Conservation (phyloP, 495 filamentous ascomycete species). For the Achaetomiella virescens region DNA sequence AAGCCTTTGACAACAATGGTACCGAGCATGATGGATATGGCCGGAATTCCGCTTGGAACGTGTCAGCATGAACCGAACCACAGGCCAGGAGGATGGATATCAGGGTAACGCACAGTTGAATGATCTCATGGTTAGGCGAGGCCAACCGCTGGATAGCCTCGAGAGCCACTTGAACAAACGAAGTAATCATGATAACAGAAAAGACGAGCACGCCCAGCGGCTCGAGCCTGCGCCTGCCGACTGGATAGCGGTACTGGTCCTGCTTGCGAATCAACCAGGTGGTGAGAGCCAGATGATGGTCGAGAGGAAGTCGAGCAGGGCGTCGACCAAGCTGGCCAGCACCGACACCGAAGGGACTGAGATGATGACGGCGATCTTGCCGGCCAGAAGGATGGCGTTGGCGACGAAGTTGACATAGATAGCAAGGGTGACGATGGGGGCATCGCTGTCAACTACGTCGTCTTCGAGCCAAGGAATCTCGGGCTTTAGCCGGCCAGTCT, state of each 20-base stretch:
- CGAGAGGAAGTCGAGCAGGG: constrained; percentile 76
- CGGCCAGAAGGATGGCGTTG: constrained; percentile 67
- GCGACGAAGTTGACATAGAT: constrained; percentile 85
- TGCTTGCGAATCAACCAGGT: constrained; percentile 66
- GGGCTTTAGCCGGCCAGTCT: constrained; percentile 26
- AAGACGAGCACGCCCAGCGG: constrained; percentile 77
- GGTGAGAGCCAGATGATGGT: constrained; percentile 79
- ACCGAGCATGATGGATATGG: constrained; percentile 72
- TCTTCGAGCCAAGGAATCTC: constrained; percentile 51
- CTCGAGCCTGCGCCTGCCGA: constrained; percentile 67
- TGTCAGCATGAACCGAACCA: constrained; percentile 3
- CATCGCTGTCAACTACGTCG: constrained; percentile 55
- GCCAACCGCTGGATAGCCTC: constrained; percentile 64
- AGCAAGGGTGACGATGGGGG: constrained; percentile 65
- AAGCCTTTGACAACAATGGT: constrained; percentile 76
- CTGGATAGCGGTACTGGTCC: constrained; percentile 77
- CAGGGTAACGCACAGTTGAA: constrained; percentile 49
- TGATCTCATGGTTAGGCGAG: constrained; percentile 56
- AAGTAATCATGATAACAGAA: constrained; percentile 78
- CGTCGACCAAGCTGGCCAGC: constrained; percentile 82
- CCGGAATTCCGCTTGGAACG: constrained; percentile 47
- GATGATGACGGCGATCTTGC: constrained; percentile 73
- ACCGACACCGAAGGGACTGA: constrained; percentile 82
- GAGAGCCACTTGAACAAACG: constrained; percentile 77
- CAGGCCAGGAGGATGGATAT: neutral